These are phyloP conservation scores for Trichoderma lentiforme DNA, from an alignment of 2,329 filamentous ascomycete genomes.

Conservation along the genomic window DNA sequence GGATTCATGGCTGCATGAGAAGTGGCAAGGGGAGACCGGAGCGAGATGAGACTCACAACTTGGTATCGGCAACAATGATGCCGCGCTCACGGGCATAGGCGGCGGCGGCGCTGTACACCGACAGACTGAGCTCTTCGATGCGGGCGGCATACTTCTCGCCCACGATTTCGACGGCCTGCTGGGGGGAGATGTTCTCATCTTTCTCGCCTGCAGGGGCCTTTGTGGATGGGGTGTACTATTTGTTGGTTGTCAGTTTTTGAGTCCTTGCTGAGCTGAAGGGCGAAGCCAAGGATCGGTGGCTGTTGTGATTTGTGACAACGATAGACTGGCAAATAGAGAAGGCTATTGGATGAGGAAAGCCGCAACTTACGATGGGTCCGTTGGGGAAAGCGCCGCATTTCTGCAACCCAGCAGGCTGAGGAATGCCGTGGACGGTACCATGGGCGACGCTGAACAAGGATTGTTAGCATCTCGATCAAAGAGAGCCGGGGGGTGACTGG, in stretches of 20 bases:
- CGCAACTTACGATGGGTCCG: constrained; percentile 45
- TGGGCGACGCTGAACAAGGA: constrained; percentile 38
- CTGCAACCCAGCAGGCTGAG: constrained; percentile 62
- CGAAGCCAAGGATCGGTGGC: neutral
- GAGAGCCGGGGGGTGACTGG: neutral
- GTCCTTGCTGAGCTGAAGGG: neutral
- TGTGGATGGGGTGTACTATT: constrained; percentile 61
- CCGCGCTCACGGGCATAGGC: constrained; percentile 53
- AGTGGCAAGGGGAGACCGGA: neutral
- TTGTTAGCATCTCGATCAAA: constrained; percentile 44
- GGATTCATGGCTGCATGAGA: constrained; percentile 2
- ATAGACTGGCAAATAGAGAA: neutral
- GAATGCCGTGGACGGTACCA: constrained; percentile 72
- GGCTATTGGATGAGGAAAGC: neutral
- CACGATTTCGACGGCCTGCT: constrained; percentile 50
- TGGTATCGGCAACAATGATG: constrained; percentile 31
- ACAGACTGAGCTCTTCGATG: constrained; percentile 32
- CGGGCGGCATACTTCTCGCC: constrained; percentile 33
- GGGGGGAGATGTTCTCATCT: constrained; percentile 80
- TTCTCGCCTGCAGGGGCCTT: constrained; percentile 78
- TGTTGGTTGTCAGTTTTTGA: neutral
- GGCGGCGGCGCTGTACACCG: constrained; percentile 45
- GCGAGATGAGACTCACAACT: constrained; percentile 1
- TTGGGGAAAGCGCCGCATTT: constrained; percentile 67
- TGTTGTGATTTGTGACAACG: neutral